phyloP scores from a whole-genome alignment of 306 rosid species.

The Canavalia gladiata region DNA sequence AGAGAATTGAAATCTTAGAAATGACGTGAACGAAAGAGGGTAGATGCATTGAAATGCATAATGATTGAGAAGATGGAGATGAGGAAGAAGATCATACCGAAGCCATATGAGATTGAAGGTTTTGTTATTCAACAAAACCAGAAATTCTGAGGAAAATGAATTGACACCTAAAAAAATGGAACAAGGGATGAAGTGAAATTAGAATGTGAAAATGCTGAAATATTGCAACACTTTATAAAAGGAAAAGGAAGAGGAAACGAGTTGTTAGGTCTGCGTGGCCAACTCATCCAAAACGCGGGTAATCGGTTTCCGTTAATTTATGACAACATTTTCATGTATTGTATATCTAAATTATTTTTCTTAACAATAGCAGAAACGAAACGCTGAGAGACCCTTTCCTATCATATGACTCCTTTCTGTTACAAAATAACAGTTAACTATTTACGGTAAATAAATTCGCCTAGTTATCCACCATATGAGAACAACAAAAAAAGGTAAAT shows the following conservation, averaged over 20 bases:
- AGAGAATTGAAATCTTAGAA: background rate
- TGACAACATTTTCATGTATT: background rate
- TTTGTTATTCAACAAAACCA: constrained; percentile 5
- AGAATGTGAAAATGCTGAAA: background rate
- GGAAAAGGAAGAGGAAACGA: background rate
- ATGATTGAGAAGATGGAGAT: constrained; percentile 17
- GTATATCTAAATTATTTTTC: background rate
- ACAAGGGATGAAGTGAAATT: constrained; percentile 12
- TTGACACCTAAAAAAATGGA: background rate
- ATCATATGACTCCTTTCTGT: background rate
- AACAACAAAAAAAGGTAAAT: background rate
- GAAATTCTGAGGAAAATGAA: constrained; percentile 16
- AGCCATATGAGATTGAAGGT: constrained; percentile 50
- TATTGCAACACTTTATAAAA: constrained; percentile 20
- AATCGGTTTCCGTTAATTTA: background rate
- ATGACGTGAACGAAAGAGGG: too few species aligned
- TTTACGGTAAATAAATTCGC: constrained; percentile 32
- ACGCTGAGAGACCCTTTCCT: background rate
- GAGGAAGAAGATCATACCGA: constrained; percentile 43
- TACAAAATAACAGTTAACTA: background rate
- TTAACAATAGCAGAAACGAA: background rate
- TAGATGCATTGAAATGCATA: constrained; percentile 22
- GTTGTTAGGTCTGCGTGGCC: constrained; percentile 32
- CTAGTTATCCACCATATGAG: background rate
- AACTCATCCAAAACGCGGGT: constrained; percentile 49